Percentiles rank a stretch among this genome's conserved stretches.
Evolutionary conservation across 768 basidiomycete species (phyloP).

Genomic region (Rhodocollybia butyracea): DNA sequence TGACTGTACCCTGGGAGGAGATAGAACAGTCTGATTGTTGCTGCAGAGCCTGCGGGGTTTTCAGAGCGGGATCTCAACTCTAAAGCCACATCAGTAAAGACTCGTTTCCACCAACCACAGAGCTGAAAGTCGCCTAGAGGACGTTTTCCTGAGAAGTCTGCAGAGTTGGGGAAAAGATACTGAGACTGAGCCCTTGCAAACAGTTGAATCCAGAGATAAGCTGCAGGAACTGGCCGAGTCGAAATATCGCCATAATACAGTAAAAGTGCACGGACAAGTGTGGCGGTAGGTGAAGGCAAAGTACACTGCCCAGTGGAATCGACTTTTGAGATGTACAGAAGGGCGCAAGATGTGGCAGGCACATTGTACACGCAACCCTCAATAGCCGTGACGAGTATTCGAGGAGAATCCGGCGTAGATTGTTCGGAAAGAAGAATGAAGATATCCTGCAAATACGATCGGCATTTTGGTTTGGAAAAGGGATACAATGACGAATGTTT

Average conservation of each 20-base stretch:
- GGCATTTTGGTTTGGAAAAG: conserved; percentile 65
- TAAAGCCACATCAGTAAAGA: conserved; percentile 55
- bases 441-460: conserved; percentile 70
- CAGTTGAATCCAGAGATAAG: conserved; percentile 75
- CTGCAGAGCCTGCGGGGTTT: background rate
- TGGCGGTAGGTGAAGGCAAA: conserved; percentile 62
- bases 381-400: conserved; percentile 73
- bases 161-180: conserved; percentile 91
- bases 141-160: conserved; percentile 63
- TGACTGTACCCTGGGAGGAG: conserved; percentile 68
- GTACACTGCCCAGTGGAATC: conserved; percentile 83
- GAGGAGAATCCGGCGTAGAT: conserved; percentile 40
- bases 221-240: conserved; percentile 57
- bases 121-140: conserved; percentile 76
- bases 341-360: conserved; percentile 61
- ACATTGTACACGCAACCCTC: conserved; percentile 76
- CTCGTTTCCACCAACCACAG: conserved; percentile 90
- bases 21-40: conserved; percentile 46
- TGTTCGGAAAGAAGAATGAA: conserved; percentile 75
- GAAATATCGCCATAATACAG: conserved; percentile 56
- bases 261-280: conserved; percentile 67
- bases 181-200: conserved; percentile 90
- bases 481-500: conserved; percentile 72
- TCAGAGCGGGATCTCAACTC: conserved; percentile 29
- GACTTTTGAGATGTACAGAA: conserved; percentile 91